Percentiles rank a stretch among this genome's conserved stretches.
These are phyloP conservation scores for Alternaria sp. DNA, from an alignment of 2,329 filamentous ascomycete species.

Conservation along the genomic window DNA sequence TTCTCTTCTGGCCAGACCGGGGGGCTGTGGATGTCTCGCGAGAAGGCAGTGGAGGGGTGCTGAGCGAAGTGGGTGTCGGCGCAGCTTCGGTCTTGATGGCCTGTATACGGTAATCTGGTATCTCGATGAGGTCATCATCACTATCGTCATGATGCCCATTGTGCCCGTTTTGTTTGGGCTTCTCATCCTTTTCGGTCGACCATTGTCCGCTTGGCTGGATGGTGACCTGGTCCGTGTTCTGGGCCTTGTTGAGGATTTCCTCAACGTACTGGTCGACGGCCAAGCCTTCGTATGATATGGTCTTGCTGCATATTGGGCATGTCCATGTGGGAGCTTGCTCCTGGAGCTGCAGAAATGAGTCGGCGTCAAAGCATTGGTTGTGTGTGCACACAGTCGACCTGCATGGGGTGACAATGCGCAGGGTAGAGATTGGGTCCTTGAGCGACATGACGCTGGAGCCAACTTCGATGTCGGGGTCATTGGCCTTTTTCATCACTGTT, in stretches of 20 bases:
- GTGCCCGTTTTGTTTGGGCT: conserved; percentile 46
- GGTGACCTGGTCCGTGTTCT: conserved; percentile 79
- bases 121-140: conserved; percentile 55
- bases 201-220: conserved; percentile 88
- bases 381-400: conserved; percentile 82
- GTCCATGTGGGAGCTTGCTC: conserved; percentile 96
- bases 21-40: conserved; percentile 49
- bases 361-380: conserved; percentile 93
- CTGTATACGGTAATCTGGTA: conserved; percentile 49
- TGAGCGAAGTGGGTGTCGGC: conserved; percentile 45
- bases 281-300: conserved; percentile 78
- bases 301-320: conserved; percentile 92
- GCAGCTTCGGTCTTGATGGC: conserved; percentile 51
- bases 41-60: conserved; percentile 56
- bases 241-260: conserved; percentile 80
- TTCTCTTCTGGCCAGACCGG: conserved; percentile 51
- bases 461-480: conserved; percentile 87
- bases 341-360: conserved; percentile 89
- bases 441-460: conserved; percentile 88
- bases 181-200: conserved; percentile 58
- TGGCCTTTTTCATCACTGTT: conserved; percentile 77
- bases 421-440: conserved; percentile 89
- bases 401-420: conserved; percentile 80
- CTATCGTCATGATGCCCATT: conserved; percentile 51
- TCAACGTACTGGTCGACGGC: conserved; percentile 92